Evolutionary conservation across 352 stramenopile genomes (phyloP).

Genomic region (Globisporangium sylvaticum): DNA sequence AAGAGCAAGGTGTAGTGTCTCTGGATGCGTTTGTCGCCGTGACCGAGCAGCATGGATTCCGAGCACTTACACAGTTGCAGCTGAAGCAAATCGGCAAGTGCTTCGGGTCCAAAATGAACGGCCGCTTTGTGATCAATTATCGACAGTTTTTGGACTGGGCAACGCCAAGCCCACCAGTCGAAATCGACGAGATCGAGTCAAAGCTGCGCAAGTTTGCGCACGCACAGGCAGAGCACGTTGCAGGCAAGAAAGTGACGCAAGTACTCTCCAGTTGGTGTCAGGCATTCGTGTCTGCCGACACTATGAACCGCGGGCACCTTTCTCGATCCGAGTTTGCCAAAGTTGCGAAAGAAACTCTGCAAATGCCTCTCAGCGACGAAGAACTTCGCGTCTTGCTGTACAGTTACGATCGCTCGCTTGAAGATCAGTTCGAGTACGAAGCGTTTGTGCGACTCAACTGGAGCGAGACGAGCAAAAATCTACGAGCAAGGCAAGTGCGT

Average conservation of each 20-base stretch:
- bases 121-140: conserved; percentile 59
- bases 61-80: conserved; percentile 36
- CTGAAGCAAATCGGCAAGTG: conserved; percentile 43
- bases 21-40: conserved; percentile 47
- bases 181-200: conserved; percentile 41
- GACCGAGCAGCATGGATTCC: conserved; percentile 34
- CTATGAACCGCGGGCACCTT: conserved; percentile 18
- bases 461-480: conserved; percentile 26
- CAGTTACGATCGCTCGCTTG: conserved; percentile 46
- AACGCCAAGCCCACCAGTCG: conserved; percentile 28
- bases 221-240: conserved; percentile 24
- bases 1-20: conserved; percentile 36
- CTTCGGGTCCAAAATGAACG: conserved; percentile 47
- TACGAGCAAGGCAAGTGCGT: conserved; percentile 19
- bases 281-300: conserved; percentile 33
- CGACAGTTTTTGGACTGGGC: conserved; percentile 68
- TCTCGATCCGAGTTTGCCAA: conserved; percentile 39
- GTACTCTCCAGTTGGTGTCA: conserved; percentile 37
- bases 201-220: conserved; percentile 47
- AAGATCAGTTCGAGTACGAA: conserved; percentile 45
- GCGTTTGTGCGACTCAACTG: conserved; percentile 61
- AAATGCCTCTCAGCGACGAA: conserved; percentile 38
- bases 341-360: conserved; percentile 27
- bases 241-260: conserved; percentile 31
- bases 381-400: conserved; percentile 51